These are phyloP conservation scores for Serendipita sp. DNA, from an alignment of 1,284 basidiomycete species.

Conservation along the genomic window DNA sequence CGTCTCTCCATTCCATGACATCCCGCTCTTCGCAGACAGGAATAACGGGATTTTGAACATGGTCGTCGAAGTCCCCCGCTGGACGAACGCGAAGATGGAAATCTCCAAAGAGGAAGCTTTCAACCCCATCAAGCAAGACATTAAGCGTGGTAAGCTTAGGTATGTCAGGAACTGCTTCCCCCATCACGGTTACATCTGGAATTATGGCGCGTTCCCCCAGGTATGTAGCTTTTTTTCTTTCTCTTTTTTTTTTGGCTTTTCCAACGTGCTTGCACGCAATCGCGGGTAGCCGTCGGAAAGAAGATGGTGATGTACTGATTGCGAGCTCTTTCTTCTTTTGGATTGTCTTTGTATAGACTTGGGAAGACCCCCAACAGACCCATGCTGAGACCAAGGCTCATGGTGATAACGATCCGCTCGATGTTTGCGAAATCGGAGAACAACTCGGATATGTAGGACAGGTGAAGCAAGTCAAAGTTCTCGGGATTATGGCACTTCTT, in stretches of 20 bases:
- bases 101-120: constrained; percentile 94
- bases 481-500: constrained; percentile 98
- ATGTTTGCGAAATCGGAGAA: constrained; percentile 99
- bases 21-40: constrained; percentile 91
- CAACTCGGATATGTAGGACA: constrained; percentile 96
- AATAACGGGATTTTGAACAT: constrained; percentile 92
- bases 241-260: not conserved
- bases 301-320: not conserved
- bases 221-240: constrained; percentile 27
- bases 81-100: constrained; percentile 99
- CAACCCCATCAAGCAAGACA: constrained; percentile 99
- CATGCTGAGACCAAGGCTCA: constrained; percentile 98
- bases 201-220: constrained; percentile 95
- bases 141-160: constrained; percentile 90
- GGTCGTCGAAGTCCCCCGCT: constrained; percentile 96
- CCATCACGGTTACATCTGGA: constrained; percentile 98
- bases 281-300: not conserved
- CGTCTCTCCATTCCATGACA: constrained; percentile 88
- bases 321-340: not conserved
- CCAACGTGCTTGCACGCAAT: constrained; percentile 4
- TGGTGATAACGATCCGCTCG: constrained; percentile 98
- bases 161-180: constrained; percentile 99
- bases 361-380: constrained; percentile 83
- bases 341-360: constrained; percentile 49
- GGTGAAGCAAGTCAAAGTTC: constrained; percentile 99